Percentiles rank a stretch among this genome's conserved stretches.
phyloP scores from a whole-genome alignment of 2,329 filamentous ascomycete genomes.

The Penicillium sp. region DNA sequence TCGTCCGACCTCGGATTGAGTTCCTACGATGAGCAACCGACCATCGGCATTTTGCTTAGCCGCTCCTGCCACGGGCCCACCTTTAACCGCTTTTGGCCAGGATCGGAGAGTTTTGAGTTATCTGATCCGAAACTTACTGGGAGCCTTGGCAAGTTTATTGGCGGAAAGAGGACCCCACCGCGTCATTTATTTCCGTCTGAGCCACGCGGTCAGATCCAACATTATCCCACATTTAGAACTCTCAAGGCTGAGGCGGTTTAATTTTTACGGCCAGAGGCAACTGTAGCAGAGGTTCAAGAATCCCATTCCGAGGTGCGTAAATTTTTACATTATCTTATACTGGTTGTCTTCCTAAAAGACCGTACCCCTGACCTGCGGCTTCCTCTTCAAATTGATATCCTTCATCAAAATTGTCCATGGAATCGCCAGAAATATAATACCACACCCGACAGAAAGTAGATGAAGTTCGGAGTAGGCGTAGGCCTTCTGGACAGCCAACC shows the following conservation, averaged over 20 bases:
- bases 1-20: neutral
- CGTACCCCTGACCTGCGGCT: too few relatives aligned
- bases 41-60: conserved; percentile 2
- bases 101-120: conserved; percentile 1
- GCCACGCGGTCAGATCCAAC: conserved; percentile 1
- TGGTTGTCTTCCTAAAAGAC: too few relatives aligned
- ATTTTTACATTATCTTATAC: too few relatives aligned
- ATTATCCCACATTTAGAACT: neutral
- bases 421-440: too few relatives aligned
- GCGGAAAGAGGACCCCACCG: neutral
- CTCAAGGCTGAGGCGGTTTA: neutral
- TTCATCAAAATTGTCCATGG: too few relatives aligned
- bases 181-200: neutral
- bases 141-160: neutral
- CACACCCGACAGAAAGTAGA: too few relatives aligned
- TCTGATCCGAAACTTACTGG: conserved; percentile 7
- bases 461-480: too few relatives aligned
- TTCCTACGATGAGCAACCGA: neutral
- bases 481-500: too few relatives aligned
- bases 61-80: conserved; percentile 1
- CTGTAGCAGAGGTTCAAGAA: too few relatives aligned
- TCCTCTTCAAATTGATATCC: too few relatives aligned
- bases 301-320: too few relatives aligned
- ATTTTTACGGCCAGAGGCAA: too few relatives aligned
- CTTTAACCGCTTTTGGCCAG: neutral